phyloP scores from a whole-genome alignment of 2,329 filamentous ascomycete species.

The Triangularia verruculosa region DNA sequence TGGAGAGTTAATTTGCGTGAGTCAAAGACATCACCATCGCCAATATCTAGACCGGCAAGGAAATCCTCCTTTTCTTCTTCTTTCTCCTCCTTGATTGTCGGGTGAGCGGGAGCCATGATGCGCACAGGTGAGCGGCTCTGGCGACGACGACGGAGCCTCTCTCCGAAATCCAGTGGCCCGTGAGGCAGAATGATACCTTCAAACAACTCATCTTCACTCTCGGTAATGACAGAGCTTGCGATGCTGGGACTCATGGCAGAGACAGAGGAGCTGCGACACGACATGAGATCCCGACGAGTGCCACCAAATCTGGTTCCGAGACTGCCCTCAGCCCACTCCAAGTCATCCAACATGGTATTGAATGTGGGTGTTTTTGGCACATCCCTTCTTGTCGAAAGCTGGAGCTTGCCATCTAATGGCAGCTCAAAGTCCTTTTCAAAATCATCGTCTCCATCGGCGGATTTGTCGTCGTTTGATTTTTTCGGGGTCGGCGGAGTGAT shows the following conservation, averaged over 20 bases:
- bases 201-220: conserved; percentile 91
- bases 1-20: conserved; percentile 79
- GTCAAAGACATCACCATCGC: conserved; percentile 77
- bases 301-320: conserved; percentile 87
- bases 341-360: conserved; percentile 63
- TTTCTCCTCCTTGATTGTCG: conserved; percentile 30
- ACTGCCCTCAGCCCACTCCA: conserved; percentile 93
- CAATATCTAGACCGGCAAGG: conserved; percentile 81
- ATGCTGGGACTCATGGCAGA: conserved; percentile 91
- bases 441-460: conserved; percentile 54
- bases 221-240: conserved; percentile 83
- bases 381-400: conserved; percentile 59
- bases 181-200: conserved; percentile 83
- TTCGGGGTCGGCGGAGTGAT: conserved; percentile 57
- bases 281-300: conserved; percentile 74
- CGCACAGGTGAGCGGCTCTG: conserved; percentile 56
- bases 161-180: conserved; percentile 78
- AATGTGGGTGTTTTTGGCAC: conserved; percentile 61
- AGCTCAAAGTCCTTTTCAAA: conserved; percentile 73
- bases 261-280: conserved; percentile 78
- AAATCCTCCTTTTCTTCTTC: conserved; percentile 67
- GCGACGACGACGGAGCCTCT: conserved; percentile 71
- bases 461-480: conserved; percentile 17
- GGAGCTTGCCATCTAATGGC: conserved; percentile 63
- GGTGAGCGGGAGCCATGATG: conserved; percentile 34